These are phyloP conservation scores for Podila horticola DNA, from an alignment of 192 early-diverging fungal species.

Conservation along the genomic window DNA sequence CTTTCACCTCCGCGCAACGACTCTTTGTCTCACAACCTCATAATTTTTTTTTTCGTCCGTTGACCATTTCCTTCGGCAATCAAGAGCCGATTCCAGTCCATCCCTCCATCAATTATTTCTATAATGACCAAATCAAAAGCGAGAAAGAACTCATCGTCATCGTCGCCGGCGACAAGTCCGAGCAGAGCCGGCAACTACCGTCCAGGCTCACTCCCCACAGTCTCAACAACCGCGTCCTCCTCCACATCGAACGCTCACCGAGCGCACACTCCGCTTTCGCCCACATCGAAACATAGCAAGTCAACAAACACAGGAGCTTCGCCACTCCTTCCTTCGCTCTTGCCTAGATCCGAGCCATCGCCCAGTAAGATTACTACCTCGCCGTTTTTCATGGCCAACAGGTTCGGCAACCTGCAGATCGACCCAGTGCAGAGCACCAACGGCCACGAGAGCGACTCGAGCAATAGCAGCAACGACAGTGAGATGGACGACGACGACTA, in stretches of 20 bases:
- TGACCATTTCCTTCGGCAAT: not conserved
- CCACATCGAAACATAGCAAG: too few species aligned
- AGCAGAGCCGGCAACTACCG: not conserved
- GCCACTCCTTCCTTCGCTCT: not conserved
- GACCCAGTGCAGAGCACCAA: conserved; percentile 1
- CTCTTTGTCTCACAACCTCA: not conserved
- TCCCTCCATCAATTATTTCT: not conserved
- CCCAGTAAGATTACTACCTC: not conserved
- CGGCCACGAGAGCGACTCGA: not conserved
- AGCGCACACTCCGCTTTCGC: not conserved
- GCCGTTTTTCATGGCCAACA: conserved; percentile 4
- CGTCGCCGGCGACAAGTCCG: not conserved
- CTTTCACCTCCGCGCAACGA: not conserved
- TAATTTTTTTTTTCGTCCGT: conserved; percentile 4
- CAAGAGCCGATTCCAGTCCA: not conserved
- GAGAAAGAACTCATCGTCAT: conserved; percentile 2
- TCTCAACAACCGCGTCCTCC: not conserved
- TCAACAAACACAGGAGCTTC: not conserved
- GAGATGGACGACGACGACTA: not conserved
- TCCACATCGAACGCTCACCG: conserved; percentile 10
- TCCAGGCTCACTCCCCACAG: too few species aligned
- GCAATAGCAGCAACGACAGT: not conserved
- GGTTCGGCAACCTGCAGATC: conserved; percentile 13
- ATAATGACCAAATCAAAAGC: conserved; percentile 49
- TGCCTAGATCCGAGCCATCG: conserved; percentile 1